Percentiles rank a stretch among this genome's conserved stretches.
Evolutionary conservation across 2,329 filamentous ascomycete genomes (phyloP).

Genomic region (Immersiporthe knoxdaviesiana): DNA sequence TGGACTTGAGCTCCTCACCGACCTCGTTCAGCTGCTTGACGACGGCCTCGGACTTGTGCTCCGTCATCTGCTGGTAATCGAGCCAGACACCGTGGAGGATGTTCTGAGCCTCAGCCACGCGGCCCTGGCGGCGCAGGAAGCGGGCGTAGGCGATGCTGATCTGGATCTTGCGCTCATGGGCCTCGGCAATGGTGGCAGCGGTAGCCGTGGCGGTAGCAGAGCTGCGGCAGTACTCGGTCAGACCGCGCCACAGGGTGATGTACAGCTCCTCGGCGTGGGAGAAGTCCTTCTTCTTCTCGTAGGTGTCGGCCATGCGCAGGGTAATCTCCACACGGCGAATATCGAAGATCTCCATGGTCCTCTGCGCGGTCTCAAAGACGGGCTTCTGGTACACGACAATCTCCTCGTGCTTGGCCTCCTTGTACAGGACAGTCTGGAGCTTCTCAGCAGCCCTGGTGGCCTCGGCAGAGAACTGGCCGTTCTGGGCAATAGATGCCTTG

Average conservation of each 20-base stretch:
- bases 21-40: constrained; percentile 31
- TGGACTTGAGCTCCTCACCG: constrained; percentile 31
- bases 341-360: constrained; percentile 29
- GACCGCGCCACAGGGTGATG: constrained; percentile 32
- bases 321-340: constrained; percentile 29
- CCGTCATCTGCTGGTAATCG: constrained; percentile 30
- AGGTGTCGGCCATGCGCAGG: constrained; percentile 29
- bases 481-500: constrained; percentile 27
- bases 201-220: constrained; percentile 21
- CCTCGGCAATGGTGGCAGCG: constrained; percentile 28
- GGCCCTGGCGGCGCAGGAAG: constrained; percentile 31
- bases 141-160: constrained; percentile 31
- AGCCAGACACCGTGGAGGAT: constrained; percentile 32
- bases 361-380: constrained; percentile 29
- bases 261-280: constrained; percentile 33
- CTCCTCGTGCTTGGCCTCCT: constrained; percentile 29
- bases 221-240: constrained; percentile 32
- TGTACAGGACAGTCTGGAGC: constrained; percentile 29
- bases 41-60: constrained; percentile 29
- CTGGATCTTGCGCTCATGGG: constrained; percentile 32
- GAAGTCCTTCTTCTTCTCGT: constrained; percentile 31
- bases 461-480: constrained; percentile 27
- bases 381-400: constrained; percentile 30
- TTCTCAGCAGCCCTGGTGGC: constrained; percentile 28
- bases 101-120: constrained; percentile 31